These are phyloP conservation scores for Penicillium glabrum DNA, from an alignment of 2,329 filamentous ascomycete genomes.

Conservation along the genomic window DNA sequence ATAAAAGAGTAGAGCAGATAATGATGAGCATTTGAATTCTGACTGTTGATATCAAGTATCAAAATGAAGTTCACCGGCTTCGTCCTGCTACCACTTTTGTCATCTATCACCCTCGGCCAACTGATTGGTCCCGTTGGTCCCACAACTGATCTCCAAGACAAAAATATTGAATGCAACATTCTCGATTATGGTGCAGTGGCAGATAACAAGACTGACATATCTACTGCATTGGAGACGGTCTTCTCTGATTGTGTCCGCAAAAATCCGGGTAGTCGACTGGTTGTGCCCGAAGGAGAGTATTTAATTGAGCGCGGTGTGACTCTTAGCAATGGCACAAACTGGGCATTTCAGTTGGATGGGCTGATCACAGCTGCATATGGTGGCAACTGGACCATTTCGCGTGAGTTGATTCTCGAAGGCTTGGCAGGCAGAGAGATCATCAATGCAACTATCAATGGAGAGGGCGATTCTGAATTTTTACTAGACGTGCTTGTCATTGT, in stretches of 20 bases:
- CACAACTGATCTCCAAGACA: conserved; percentile 6
- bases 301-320: conserved; percentile 26
- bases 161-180: conserved; percentile 12
- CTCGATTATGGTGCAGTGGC: conserved; percentile 12
- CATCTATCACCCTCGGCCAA: not conserved
- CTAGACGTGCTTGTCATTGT: conserved; percentile 32
- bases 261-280: conserved; percentile 24
- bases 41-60: not conserved
- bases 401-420: conserved; percentile 31
- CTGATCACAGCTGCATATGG: conserved; percentile 33
- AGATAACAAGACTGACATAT: conserved; percentile 12
- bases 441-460: conserved; percentile 34
- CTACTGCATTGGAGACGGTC: conserved; percentile 15
- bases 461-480: conserved; percentile 32
- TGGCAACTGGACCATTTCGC: conserved; percentile 28
- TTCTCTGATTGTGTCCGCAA: conserved; percentile 18
- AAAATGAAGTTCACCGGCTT: not conserved
- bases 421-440: conserved; percentile 27
- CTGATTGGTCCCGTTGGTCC: conserved; percentile 14
- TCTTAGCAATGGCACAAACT: conserved; percentile 32
- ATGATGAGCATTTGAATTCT: not conserved
- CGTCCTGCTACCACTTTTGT: not conserved
- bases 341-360: conserved; percentile 36
- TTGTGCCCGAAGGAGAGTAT: conserved; percentile 30
- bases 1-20: not conserved